A percentile compares a stretch with the other conserved stretches of the same genome.
Conservation (phyloP, 257 asterid genomes). For the Solanum lycopersicoides region DNA sequence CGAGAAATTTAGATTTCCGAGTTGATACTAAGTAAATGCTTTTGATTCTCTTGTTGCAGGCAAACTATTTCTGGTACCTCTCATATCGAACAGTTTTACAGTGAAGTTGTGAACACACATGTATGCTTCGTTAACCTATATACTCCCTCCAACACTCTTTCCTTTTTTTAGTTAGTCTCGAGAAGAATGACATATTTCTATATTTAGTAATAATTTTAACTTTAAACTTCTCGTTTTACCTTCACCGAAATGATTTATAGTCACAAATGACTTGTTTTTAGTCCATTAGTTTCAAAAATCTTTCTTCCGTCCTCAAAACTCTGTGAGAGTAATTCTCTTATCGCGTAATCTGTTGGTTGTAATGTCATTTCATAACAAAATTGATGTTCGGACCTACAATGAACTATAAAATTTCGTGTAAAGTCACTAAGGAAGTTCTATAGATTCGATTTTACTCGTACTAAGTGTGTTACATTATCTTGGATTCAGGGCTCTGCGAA, state of each 20-base stretch:
- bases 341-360: neutral
- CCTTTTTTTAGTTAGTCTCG: neutral
- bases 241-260: neutral
- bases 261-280: neutral
- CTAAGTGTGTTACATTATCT: neutral
- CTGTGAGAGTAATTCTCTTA: neutral
- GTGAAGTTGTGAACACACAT: constrained; percentile 63
- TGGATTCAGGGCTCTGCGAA: constrained; percentile 70
- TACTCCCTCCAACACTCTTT: neutral
- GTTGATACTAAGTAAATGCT: neutral
- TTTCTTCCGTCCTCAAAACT: neutral
- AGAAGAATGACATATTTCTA: neutral
- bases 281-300: neutral
- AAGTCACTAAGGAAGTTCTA: neutral
- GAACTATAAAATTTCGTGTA: neutral
- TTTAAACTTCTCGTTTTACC: neutral
- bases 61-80: constrained; percentile 54
- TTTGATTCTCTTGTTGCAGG: constrained; percentile 24
- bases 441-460: neutral
- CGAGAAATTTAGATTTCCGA: neutral
- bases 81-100: constrained; percentile 49
- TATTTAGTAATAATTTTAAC: neutral
- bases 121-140: constrained; percentile 20
- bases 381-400: neutral
- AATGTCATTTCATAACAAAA: neutral